phyloP scores from a whole-genome alignment of 768 basidiomycete species.

The Phaffia australis region DNA sequence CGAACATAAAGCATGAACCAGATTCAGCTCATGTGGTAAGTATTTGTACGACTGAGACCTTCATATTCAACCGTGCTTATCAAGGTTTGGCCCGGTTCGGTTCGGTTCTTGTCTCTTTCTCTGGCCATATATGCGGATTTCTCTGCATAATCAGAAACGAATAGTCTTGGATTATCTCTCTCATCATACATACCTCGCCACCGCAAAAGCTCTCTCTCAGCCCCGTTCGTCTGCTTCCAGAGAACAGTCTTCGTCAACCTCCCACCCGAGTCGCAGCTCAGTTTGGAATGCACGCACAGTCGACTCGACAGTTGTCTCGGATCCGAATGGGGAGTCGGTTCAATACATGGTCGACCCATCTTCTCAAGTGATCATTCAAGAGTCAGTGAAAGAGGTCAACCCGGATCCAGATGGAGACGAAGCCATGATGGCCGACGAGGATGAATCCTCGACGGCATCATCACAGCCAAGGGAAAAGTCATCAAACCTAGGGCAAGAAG shows the following conservation, averaged over 20 bases:
- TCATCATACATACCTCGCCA: conserved; percentile 60
- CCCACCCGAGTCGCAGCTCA: not conserved
- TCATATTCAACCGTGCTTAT: no score
- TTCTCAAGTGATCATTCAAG: not conserved
- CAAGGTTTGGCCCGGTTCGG: no score
- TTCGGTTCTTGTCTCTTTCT: no score
- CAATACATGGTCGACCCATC: conserved; percentile 6
- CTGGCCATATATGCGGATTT: not conserved
- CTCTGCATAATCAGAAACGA: conserved; percentile 1
- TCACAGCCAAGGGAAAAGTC: no score
- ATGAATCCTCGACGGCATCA: not conserved
- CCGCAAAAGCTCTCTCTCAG: conserved; percentile 55
- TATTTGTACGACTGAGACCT: no score
- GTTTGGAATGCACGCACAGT: not conserved
- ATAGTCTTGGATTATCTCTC: conserved; percentile 67
- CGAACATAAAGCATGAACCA: no score
- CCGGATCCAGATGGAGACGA: conserved; percentile 10
- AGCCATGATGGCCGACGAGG: conserved; percentile 2
- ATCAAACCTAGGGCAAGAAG: no score
- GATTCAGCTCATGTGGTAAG: no score
- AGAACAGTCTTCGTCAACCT: not conserved
- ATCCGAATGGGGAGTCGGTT: conserved; percentile 17
- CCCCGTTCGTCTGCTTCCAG: not conserved
- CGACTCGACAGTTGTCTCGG: not conserved
- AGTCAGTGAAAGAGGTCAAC: not conserved